phyloP scores from a whole-genome alignment of 2,329 filamentous ascomycete species.

The Aspergillus fumigatus region DNA sequence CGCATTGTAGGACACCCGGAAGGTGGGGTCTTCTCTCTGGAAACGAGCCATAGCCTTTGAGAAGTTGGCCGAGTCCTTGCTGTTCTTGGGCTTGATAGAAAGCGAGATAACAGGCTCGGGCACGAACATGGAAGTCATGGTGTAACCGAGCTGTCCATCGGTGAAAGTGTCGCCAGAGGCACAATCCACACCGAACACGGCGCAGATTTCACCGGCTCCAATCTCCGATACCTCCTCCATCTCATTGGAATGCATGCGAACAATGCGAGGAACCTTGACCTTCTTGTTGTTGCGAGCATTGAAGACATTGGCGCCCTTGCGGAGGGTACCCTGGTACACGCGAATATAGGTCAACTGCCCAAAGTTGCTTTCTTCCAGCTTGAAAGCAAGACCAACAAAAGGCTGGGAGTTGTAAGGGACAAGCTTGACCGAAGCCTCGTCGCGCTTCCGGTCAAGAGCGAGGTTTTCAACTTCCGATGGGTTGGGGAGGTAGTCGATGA shows the following conservation, averaged over 20 bases:
- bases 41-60: conserved; percentile 98
- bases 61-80: conserved; percentile 88
- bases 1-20: conserved; percentile 85
- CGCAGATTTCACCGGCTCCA: conserved; percentile 94
- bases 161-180: conserved; percentile 98
- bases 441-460: conserved; percentile 76
- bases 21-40: conserved; percentile 96
- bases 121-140: conserved; percentile 95
- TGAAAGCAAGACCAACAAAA: conserved; percentile 95
- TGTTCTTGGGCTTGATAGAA: conserved; percentile 93
- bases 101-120: conserved; percentile 97
- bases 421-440: conserved; percentile 76
- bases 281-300: conserved; percentile 94
- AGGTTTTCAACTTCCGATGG: conserved; percentile 84
- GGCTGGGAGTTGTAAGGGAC: conserved; percentile 90
- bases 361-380: conserved; percentile 98
- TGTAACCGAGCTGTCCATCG: conserved; percentile 85
- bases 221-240: conserved; percentile 96
- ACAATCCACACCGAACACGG: conserved; percentile 96
- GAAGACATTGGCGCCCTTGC: conserved; percentile 84
- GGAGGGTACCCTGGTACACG: conserved; percentile 89
- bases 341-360: conserved; percentile 97
- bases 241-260: conserved; percentile 98
- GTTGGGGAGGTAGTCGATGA: conserved; percentile 93
- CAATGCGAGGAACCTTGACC: conserved; percentile 92